These are phyloP conservation scores for Aspergillus piperis DNA, from an alignment of 2,329 filamentous ascomycete species.

Conservation along the genomic window DNA sequence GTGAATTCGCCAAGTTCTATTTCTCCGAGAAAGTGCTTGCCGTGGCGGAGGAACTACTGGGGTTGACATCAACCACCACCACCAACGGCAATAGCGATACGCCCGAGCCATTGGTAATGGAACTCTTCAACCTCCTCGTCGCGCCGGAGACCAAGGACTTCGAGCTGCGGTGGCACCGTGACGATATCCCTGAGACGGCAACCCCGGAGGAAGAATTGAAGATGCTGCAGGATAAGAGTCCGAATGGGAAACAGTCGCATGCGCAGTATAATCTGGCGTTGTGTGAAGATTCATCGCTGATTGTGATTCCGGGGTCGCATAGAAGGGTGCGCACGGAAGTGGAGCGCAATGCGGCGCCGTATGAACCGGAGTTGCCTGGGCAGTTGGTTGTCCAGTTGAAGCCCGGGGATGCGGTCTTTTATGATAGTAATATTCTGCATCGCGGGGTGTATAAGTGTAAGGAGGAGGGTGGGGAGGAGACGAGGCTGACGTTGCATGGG, in stretches of 20 bases:
- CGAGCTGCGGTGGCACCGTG: conserved; percentile 79
- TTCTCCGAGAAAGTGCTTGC: conserved; percentile 67
- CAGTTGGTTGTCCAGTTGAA: conserved; percentile 67
- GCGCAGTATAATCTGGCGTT: conserved; percentile 88
- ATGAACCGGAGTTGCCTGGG: conserved; percentile 61
- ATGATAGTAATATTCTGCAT: conserved; percentile 82
- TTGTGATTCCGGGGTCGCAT: conserved; percentile 79
- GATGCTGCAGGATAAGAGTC: conserved; percentile 56
- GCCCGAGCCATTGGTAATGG: conserved; percentile 71
- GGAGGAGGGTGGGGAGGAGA: conserved; percentile 37
- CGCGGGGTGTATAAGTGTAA: conserved; percentile 47
- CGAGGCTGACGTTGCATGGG: conserved; percentile 46
- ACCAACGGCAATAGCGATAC: conserved; percentile 47
- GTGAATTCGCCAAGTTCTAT: conserved; percentile 68
- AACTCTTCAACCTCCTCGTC: conserved; percentile 84
- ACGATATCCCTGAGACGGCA: conserved; percentile 73
- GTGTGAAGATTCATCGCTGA: conserved; percentile 70
- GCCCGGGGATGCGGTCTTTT: conserved; percentile 80
- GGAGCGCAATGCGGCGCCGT: conserved; percentile 69
- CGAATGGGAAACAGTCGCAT: conserved; percentile 59
- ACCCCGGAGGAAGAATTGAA: conserved; percentile 66
- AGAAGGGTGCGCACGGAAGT: conserved; percentile 66
- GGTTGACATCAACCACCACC: conserved; percentile 22
- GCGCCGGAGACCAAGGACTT: conserved; percentile 68
- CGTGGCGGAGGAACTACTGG: conserved; percentile 67